phyloP scores from a whole-genome alignment of 23 red algal species.

The Gracilaria gracilis region DNA sequence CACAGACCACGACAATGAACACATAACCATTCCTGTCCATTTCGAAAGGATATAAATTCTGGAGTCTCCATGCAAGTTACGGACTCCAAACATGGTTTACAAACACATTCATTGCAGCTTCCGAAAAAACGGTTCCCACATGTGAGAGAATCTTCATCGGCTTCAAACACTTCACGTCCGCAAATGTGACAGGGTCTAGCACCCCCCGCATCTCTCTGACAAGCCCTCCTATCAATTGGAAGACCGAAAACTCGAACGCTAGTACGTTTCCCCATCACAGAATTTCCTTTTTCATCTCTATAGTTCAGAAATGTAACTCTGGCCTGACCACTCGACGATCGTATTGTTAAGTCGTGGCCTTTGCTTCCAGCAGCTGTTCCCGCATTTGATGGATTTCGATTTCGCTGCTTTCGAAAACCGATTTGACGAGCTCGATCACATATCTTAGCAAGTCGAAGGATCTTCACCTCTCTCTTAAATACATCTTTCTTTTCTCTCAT shows the following conservation, averaged over 20 bases:
- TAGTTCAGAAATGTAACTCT: conserved; percentile 62
- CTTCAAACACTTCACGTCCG: conserved; percentile 17
- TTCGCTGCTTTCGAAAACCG: conserved; percentile 38
- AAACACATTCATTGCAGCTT: conserved; percentile 44
- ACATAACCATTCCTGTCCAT: conserved; percentile 60
- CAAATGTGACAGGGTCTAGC: conserved; percentile 51
- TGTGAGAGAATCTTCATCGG: conserved; percentile 22
- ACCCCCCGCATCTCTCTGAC: conserved; percentile 32
- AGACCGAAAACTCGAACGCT: conserved; percentile 64
- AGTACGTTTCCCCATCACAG: conserved; percentile 72
- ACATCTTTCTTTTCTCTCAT: conserved; percentile 3
- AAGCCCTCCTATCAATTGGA: conserved; percentile 30
- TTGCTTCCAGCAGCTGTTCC: background rate
- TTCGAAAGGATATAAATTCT: conserved; percentile 40
- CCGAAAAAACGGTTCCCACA: conserved; percentile 44
- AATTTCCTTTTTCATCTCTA: conserved; percentile 80
- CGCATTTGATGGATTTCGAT: background rate
- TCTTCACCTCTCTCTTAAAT: conserved; percentile 16
- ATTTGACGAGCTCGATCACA: conserved; percentile 46
- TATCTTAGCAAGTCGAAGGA: conserved; percentile 23
- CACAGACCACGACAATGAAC: conserved; percentile 61
- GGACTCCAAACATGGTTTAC: conserved; percentile 32
- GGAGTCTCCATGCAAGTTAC: background rate
- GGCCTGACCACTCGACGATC: conserved; percentile 24
- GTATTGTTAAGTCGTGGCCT: conserved; percentile 5